A percentile compares a stretch with the other conserved stretches of the same genome.
Conservation (phyloP, 768 basidiomycete genomes). For the Suillus lakei region DNA sequence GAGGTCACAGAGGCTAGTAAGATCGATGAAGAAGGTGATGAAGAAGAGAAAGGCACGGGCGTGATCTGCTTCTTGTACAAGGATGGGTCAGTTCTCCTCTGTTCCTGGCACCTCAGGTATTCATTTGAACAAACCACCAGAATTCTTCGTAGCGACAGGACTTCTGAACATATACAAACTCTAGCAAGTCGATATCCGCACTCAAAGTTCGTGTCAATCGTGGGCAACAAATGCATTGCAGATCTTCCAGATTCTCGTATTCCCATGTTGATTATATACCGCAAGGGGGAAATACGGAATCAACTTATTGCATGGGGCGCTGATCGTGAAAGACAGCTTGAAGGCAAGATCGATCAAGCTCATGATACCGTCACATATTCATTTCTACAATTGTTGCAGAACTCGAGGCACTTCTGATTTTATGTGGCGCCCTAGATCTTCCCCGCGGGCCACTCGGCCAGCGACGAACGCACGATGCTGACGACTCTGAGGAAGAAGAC, state of each 20-base stretch:
- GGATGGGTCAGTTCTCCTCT: conserved; percentile 70
- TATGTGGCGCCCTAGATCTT: conserved; percentile 67
- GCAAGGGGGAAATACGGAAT: conserved; percentile 87
- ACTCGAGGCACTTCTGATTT: conserved; percentile 70
- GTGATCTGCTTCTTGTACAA: conserved; percentile 96
- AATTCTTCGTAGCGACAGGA: conserved; percentile 78
- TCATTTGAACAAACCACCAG: conserved; percentile 44
- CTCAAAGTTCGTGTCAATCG: conserved; percentile 95
- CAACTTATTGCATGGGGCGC: conserved; percentile 88
- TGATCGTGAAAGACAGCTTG: conserved; percentile 72
- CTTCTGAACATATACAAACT: conserved; percentile 67
- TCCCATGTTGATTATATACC: conserved; percentile 93
- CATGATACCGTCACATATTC: conserved; percentile 8
- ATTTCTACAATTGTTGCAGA: conserved; percentile 43
- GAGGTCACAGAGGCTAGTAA: conserved; percentile 95
- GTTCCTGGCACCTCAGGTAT: not conserved
- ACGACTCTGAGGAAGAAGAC: conserved; percentile 51
- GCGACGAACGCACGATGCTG: conserved; percentile 39
- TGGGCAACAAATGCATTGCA: conserved; percentile 95
- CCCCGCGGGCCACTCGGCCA: conserved; percentile 42
- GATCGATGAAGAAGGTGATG: conserved; percentile 65
- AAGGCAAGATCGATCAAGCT: conserved; percentile 56
- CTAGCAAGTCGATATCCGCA: conserved; percentile 86
- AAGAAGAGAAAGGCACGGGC: conserved; percentile 78
- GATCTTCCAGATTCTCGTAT: conserved; percentile 90